A percentile compares a stretch with the other conserved stretches of the same genome.
phyloP scores from a whole-genome alignment of 2,329 filamentous ascomycete genomes.

The Ophiostoma perfectum region DNA sequence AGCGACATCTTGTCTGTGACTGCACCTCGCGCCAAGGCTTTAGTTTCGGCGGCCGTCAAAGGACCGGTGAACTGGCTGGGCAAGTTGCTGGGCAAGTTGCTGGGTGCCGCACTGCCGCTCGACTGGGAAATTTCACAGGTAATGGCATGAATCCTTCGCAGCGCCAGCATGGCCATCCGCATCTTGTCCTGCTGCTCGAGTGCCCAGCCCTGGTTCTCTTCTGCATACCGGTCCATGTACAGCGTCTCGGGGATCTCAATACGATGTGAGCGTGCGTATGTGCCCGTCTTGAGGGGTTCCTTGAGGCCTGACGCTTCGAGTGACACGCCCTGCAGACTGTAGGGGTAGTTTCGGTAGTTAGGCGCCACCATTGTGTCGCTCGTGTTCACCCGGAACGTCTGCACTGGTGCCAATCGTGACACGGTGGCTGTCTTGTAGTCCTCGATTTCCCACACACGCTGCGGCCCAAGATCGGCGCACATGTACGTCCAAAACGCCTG shows the following conservation, averaged over 20 bases:
- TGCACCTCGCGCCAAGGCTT: too few relatives aligned
- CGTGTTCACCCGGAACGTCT: conserved; percentile 27
- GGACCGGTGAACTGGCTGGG: neutral
- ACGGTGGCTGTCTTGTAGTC: conserved; percentile 20
- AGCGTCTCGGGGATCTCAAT: conserved; percentile 29
- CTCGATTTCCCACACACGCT: neutral
- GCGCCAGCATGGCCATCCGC: neutral
- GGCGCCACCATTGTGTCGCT: conserved; percentile 15
- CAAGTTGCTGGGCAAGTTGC: neutral
- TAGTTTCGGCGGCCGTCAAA: neutral
- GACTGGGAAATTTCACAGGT: neutral
- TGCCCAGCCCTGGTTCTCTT: conserved; percentile 26
- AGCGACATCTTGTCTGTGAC: neutral
- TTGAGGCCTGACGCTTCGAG: neutral
- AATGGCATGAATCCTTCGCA: neutral
- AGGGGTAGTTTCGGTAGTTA: neutral
- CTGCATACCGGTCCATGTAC: conserved; percentile 29
- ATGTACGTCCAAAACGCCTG: neutral
- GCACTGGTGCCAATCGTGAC: conserved; percentile 20
- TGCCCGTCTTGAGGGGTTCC: neutral
- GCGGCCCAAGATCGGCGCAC: neutral
- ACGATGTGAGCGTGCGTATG: neutral
- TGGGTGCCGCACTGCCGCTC: neutral
- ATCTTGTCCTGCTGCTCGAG: conserved; percentile 15
- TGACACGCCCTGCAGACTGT: neutral